These are phyloP conservation scores for Corylus avellana DNA, from an alignment of 306 rosid genomes.

Conservation along the genomic window DNA sequence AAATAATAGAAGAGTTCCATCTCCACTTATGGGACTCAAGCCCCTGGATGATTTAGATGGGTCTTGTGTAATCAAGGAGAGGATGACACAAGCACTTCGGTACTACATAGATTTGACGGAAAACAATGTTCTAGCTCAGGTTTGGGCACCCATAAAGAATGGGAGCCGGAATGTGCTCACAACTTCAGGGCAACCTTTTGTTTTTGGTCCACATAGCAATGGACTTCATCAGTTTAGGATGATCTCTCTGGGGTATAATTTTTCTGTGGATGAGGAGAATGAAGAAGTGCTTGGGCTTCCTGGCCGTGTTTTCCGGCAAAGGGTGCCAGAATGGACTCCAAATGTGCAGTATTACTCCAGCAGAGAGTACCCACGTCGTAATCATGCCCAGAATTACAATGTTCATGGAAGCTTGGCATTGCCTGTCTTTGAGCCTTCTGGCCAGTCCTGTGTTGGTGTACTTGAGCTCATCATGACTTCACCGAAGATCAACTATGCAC, in stretches of 20 bases:
- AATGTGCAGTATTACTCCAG: constrained; percentile 82
- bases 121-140: constrained; percentile 77
- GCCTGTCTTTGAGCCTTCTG: constrained; percentile 77
- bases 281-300: constrained; percentile 71
- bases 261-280: constrained; percentile 64
- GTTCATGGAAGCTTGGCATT: constrained; percentile 85
- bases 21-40: constrained; percentile 40
- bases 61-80: constrained; percentile 65
- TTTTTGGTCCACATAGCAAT: constrained; percentile 61
- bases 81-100: constrained; percentile 83
- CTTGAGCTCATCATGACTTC: constrained; percentile 87
- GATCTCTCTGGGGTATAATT: constrained; percentile 58
- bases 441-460: constrained; percentile 78
- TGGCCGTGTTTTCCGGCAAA: constrained; percentile 81
- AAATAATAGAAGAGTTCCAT: constrained; percentile 27
- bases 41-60: constrained; percentile 51
- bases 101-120: constrained; percentile 65
- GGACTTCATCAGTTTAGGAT: constrained; percentile 82
- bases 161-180: constrained; percentile 60
- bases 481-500: constrained; percentile 73
- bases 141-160: constrained; percentile 83
- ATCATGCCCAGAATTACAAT: constrained; percentile 72
- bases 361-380: constrained; percentile 71
- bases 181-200: constrained; percentile 90
- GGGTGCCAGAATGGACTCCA: constrained; percentile 89